A percentile compares a stretch with the other conserved stretches of the same genome.
phyloP scores from a whole-genome alignment of 108 stramenopile genomes.

The Cyclotella baltica region DNA sequence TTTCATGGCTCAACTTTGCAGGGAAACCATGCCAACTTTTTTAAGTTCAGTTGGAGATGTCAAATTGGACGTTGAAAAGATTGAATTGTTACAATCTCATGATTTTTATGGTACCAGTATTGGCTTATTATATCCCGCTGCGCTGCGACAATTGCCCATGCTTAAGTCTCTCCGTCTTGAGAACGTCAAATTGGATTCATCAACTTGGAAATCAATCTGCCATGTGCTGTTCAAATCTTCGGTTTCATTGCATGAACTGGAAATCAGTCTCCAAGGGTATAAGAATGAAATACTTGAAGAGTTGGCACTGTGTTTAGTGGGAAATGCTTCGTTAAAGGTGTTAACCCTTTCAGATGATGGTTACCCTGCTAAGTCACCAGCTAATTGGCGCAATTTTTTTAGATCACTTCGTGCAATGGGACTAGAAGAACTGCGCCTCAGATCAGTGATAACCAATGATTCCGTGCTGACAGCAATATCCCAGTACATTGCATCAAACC shows the following conservation, averaged over 20 bases:
- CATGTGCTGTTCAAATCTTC: background rate
- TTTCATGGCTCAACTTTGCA: background rate
- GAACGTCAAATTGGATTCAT: background rate
- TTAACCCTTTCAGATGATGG: background rate
- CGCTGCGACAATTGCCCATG: background rate
- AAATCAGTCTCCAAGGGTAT: background rate
- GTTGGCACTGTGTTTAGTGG: background rate
- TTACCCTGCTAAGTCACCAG: background rate
- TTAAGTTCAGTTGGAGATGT: background rate
- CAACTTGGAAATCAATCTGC: background rate
- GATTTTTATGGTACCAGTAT: background rate
- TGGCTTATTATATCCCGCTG: background rate
- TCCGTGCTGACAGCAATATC: background rate
- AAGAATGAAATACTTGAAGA: background rate
- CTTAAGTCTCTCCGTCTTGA: background rate
- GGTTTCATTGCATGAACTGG: background rate
- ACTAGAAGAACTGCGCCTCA: background rate
- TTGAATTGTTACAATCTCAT: background rate
- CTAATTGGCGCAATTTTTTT: background rate
- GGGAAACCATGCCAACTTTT: background rate
- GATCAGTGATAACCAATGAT: background rate
- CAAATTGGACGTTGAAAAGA: background rate
- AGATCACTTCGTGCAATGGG: background rate
- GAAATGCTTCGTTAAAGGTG: background rate
- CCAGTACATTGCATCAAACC: background rate